These are phyloP conservation scores for Aplosporella prunicola DNA, from an alignment of 2,329 filamentous ascomycete species.

Conservation along the genomic window DNA sequence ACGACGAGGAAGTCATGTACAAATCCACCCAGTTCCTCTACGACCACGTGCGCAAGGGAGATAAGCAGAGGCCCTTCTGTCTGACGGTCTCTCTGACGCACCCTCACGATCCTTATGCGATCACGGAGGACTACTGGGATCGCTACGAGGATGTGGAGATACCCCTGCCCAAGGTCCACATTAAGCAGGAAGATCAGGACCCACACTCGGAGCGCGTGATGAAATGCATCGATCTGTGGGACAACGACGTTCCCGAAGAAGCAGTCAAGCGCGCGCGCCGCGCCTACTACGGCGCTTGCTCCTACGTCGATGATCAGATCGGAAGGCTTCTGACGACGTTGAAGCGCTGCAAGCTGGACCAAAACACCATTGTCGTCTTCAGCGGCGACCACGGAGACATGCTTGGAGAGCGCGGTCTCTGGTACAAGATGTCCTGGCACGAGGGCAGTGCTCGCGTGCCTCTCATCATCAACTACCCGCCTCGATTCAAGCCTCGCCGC, in stretches of 20 bases:
- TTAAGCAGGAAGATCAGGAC: conserved; percentile 74
- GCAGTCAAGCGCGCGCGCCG: conserved; percentile 77
- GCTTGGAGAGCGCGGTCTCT: conserved; percentile 83
- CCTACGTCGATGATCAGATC: conserved; percentile 88
- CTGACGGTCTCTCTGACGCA: conserved; percentile 90
- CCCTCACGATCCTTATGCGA: conserved; percentile 90
- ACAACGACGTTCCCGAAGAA: conserved; percentile 72
- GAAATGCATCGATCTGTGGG: conserved; percentile 79
- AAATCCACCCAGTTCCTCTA: conserved; percentile 83
- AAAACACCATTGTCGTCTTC: conserved; percentile 87
- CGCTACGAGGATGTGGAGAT: conserved; percentile 84
- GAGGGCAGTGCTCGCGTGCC: conserved; percentile 86
- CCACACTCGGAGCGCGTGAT: conserved; percentile 78
- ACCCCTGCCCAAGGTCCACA: conserved; percentile 65
- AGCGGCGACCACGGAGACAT: conserved; percentile 93
- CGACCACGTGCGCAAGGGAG: conserved; percentile 75
- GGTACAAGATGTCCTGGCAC: conserved; percentile 98
- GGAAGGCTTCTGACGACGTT: conserved; percentile 71
- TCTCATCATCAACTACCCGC: conserved; percentile 72
- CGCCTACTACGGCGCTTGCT: conserved; percentile 87
- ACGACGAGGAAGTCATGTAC: conserved; percentile 93
- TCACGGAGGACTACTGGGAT: conserved; percentile 90
- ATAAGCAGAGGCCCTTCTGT: conserved; percentile 64
- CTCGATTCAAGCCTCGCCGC: conserved; percentile 63
- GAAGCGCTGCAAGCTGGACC: conserved; percentile 66